These are phyloP conservation scores for Pneumocystis murina DNA, from an alignment of 1,139 yeast genomes.

Conservation along the genomic window DNA sequence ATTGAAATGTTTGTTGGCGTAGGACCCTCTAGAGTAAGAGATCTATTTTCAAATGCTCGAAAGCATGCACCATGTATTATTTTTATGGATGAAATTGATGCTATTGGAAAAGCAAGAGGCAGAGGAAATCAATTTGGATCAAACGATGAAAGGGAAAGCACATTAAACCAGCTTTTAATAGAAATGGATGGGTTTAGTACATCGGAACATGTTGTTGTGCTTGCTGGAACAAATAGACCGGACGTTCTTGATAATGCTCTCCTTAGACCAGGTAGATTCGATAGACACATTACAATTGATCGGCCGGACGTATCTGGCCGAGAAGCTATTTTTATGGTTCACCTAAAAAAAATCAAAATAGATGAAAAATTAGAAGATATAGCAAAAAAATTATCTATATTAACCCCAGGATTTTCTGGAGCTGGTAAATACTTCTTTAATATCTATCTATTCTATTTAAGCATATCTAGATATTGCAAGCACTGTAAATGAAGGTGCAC, in stretches of 20 bases:
- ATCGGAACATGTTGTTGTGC: conserved; percentile 82
- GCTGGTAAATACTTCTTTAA: conserved; percentile 31
- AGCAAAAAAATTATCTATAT: conserved; percentile 78
- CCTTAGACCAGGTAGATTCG: conserved; percentile 94
- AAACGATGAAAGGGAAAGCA: conserved; percentile 92
- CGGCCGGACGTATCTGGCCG: conserved; percentile 88
- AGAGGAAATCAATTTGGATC: conserved; percentile 54
- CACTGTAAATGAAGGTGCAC: conserved; percentile 91
- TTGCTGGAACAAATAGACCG: conserved; percentile 93
- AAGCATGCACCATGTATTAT: conserved; percentile 86
- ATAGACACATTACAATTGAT: conserved; percentile 81
- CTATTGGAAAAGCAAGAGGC: conserved; percentile 88
- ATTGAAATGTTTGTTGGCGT: conserved; percentile 99
- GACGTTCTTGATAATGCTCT: conserved; percentile 87
- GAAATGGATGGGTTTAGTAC: conserved; percentile 96
- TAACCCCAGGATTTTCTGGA: conserved; percentile 96
- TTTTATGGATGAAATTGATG: conserved; percentile 94
- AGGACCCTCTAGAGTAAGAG: conserved; percentile 95
- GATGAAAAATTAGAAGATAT: conserved; percentile 37
- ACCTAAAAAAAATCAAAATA: conserved; percentile 52
- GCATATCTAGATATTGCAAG: conserved; percentile 59
- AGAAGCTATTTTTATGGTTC: conserved; percentile 79
- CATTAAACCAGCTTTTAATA: conserved; percentile 82
- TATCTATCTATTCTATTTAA: neutral
- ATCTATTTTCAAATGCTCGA: conserved; percentile 80